These are phyloP conservation scores for Neurospora africana DNA, from an alignment of 495 filamentous ascomycete species.

Conservation along the genomic window DNA sequence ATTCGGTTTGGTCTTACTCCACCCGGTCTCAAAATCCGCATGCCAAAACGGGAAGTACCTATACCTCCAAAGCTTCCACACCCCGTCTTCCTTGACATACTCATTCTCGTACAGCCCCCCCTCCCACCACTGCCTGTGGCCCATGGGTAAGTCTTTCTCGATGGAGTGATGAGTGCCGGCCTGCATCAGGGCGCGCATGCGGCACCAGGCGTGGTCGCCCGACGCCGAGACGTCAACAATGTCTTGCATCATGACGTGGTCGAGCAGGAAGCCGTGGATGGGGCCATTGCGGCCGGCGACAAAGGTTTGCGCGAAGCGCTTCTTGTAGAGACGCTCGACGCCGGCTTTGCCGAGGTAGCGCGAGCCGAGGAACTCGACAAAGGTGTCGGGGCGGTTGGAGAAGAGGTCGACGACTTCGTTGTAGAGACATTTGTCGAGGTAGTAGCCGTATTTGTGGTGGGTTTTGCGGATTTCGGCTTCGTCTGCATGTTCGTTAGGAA, in stretches of 20 bases:
- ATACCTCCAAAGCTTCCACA: slow-evolving; percentile 45
- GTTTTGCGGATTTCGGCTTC: slow-evolving; percentile 42
- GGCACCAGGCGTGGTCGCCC: slow-evolving; percentile 40
- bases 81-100: slow-evolving; percentile 42
- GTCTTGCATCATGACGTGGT: slow-evolving; percentile 49
- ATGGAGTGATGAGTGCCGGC: slow-evolving; percentile 42
- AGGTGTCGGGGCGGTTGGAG: slow-evolving; percentile 42
- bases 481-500: slow-evolving; percentile 18
- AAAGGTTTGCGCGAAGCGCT: slow-evolving; percentile 38
- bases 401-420: slow-evolving; percentile 43
- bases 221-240: slow-evolving; percentile 36
- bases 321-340: slow-evolving; percentile 42
- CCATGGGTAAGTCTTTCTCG: slow-evolving; percentile 36
- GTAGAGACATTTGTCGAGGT: slow-evolving; percentile 49
- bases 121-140: slow-evolving; percentile 46
- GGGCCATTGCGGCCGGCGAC: slow-evolving; percentile 44
- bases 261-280: slow-evolving; percentile 43
- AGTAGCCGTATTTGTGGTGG: slow-evolving; percentile 49
- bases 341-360: slow-evolving; percentile 44
- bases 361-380: slow-evolving; percentile 45
- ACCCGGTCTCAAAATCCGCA: slow-evolving; percentile 41
- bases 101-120: slow-evolving; percentile 50
- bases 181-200: slow-evolving; percentile 46
- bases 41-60: slow-evolving; percentile 50
- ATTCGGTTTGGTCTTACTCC: slow-evolving; percentile 41